A percentile compares a stretch with the other conserved stretches of the same genome.
Evolutionary conservation across 768 basidiomycete species (phyloP).

Genomic region (Lyophyllum decastes): DNA sequence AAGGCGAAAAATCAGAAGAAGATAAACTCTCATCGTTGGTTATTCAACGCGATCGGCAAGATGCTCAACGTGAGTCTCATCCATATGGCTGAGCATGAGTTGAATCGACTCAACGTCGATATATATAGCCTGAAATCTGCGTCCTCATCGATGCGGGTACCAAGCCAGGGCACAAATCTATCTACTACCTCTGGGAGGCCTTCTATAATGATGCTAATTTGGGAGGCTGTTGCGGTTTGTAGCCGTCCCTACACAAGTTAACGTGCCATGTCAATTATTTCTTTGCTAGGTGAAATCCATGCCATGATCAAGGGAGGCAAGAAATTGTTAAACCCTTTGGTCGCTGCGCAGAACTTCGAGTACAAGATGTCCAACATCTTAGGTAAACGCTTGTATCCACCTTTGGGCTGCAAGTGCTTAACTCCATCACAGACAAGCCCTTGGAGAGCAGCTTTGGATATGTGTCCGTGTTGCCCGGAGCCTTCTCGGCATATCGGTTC

Average conservation of each 20-base stretch:
- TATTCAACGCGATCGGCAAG: slow-evolving; percentile 91
- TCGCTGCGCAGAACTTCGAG: slow-evolving; percentile 97
- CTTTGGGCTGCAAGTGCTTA: neutral
- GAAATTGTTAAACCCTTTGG: slow-evolving; percentile 88
- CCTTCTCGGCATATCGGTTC: slow-evolving; percentile 96
- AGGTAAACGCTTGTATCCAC: slow-evolving; percentile 38
- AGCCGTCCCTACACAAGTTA: neutral
- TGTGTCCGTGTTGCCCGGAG: slow-evolving; percentile 92
- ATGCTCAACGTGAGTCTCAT: slow-evolving; percentile 63
- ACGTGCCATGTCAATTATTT: neutral
- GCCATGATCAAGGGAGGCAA: slow-evolving; percentile 94
- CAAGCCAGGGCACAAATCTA: slow-evolving; percentile 94
- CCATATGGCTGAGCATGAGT: neutral
- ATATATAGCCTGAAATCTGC: slow-evolving; percentile 79
- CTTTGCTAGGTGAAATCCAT: slow-evolving; percentile 69
- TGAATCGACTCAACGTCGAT: neutral
- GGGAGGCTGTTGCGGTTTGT: slow-evolving; percentile 81
- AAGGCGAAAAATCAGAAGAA: slow-evolving; percentile 97
- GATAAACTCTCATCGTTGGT: slow-evolving; percentile 94
- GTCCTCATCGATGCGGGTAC: slow-evolving; percentile 95
- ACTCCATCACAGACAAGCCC: slow-evolving; percentile 68
- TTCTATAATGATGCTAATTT: slow-evolving; percentile 80
- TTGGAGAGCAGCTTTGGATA: slow-evolving; percentile 96
- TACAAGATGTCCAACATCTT: slow-evolving; percentile 99
- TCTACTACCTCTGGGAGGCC: slow-evolving; percentile 94